Evolutionary conservation across 2,329 filamentous ascomycete genomes (phyloP), one percentile per base, ranked within the genome.

Genomic region (Diaporthe caulivora): DNA sequence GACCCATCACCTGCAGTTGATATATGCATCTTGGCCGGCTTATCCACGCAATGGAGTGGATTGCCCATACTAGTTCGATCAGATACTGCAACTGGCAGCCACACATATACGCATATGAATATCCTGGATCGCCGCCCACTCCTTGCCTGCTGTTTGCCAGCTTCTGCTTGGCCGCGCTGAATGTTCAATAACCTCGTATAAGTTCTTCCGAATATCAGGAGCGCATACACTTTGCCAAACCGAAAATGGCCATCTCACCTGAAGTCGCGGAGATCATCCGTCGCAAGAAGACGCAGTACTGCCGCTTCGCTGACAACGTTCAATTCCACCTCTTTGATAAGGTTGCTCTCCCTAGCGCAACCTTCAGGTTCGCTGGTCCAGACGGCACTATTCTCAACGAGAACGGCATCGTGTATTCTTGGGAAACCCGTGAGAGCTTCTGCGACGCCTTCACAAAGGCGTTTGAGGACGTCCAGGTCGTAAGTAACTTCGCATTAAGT

Each of bases 201-300:
- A 3, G 4, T 21, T 10, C 26, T 24, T n/a, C 13, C 21, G 17
- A 10, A 31, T 34, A 24, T 44, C 26, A 47, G 58, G 9, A 24
- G n/a, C 21, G 31, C 26, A 55, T 40, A 37, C 24, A 24, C n/a
- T 11, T 40, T 24, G 21, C 21, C 40, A 24, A 11, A 13, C 26
- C n/a, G 3, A 55, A 67, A 17, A 67, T 67, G 70, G 24, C 44
- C 10, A 58, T 77, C 65, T 72, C 78, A 5, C 76, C 78, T 2
- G 76, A 80, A 24, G 74, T 78, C 7, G 76, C 76, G 26, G 65
- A 76, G 64, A 76, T 76, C 10, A 80, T 81, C 72, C 75, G 74
- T 24, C 74, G 72, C 54, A 78, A 80, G 74, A 81, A 80, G 71
- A 75, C 77, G 13, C 77, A 77, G 15, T 80, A 80, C 62, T 76